Evolutionary conservation across 345 rosid genomes (phyloP), one percentile per base, ranked within the genome.

Genomic region (Eucalyptus tenuipes): DNA sequence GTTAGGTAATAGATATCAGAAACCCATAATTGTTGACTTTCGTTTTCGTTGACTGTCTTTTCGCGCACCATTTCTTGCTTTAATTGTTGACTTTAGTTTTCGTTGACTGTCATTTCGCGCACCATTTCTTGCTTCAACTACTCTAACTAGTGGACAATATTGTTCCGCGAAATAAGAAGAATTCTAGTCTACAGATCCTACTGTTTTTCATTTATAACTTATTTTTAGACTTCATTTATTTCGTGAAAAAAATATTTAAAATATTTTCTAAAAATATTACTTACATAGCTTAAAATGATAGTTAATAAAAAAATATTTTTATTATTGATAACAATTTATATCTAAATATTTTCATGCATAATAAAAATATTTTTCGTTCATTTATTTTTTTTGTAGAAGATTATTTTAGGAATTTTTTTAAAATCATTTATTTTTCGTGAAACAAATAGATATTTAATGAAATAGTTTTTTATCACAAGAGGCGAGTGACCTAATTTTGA

Each of bases 191-290:
- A 3, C 22, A 75, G 44, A 7, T 17, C 25, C 3, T 33, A 31
- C 12, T 66, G 17, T 55, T 55, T 55, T 10, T 55, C 29, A 55
- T 22, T 55, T 55, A 24, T 55, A 22, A 55, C 31, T 59, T 25
- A 57, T 27, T 57, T 57, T 10, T 57, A 27, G 64, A 27, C 13
- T 57, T 27, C 1, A 13, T 5, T 59, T 27, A 27, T 27, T 59
- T 27, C 0, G 0, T 29, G 7, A 59, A 59, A 59, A 59, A 12
- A 59, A 27, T 27, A 13, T 5, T 5, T 0, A 25, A 5, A 59
- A 59, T 59, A 27, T 59, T 12, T 27, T 27, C 7, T 5, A 27
- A 59, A 59, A 13, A 27, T 20, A 12, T 59, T 29, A 12, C 15
- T 59, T 59, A 27, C 15, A 13, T 59, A 12, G 15, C 31, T 59